phyloP scores from a whole-genome alignment of 2,329 filamentous ascomycete species.

The Hypoxylon sp. region DNA sequence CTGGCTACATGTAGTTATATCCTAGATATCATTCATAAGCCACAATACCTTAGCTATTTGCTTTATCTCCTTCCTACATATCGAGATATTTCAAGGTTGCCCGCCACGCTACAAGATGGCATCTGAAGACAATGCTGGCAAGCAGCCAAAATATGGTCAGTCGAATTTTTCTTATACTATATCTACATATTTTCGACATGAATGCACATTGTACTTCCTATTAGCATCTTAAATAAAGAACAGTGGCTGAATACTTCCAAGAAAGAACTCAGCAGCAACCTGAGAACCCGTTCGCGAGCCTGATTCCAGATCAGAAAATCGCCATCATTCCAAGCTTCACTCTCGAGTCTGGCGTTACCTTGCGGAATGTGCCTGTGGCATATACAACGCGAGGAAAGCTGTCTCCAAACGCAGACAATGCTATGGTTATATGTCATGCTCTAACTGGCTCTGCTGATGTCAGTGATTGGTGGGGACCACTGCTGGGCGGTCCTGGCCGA shows the following conservation, averaged over 20 bases:
- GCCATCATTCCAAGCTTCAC: slow-evolving; percentile 90
- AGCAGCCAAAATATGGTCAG: slow-evolving; percentile 55
- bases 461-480: slow-evolving; percentile 88
- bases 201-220: slow-evolving; percentile 7
- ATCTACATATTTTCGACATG: slow-evolving; percentile 12
- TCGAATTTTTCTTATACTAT: slow-evolving; percentile 29
- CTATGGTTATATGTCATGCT: slow-evolving; percentile 85
- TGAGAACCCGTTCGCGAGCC: slow-evolving; percentile 89
- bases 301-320: slow-evolving; percentile 91
- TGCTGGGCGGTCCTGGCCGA: slow-evolving; percentile 82
- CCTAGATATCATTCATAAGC: slow-evolving; percentile 1
- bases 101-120: slow-evolving; percentile 47
- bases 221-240: slow-evolving; percentile 53
- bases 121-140: slow-evolving; percentile 38
- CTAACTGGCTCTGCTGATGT: slow-evolving; percentile 89
- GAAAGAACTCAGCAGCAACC: slow-evolving; percentile 78
- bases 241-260: slow-evolving; percentile 75
- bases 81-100: slow-evolving; percentile 5
- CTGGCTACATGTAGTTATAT: slow-evolving; percentile 3
- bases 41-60: slow-evolving; percentile 15
- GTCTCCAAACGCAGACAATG: slow-evolving; percentile 72
- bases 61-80: slow-evolving; percentile 1
- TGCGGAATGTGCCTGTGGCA: slow-evolving; percentile 81
- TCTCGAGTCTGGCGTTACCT: slow-evolving; percentile 89
- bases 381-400: slow-evolving; percentile 77